These are phyloP conservation scores for Annona cherimola DNA, from an alignment of 164 flowering plant species.

Conservation along the genomic window DNA sequence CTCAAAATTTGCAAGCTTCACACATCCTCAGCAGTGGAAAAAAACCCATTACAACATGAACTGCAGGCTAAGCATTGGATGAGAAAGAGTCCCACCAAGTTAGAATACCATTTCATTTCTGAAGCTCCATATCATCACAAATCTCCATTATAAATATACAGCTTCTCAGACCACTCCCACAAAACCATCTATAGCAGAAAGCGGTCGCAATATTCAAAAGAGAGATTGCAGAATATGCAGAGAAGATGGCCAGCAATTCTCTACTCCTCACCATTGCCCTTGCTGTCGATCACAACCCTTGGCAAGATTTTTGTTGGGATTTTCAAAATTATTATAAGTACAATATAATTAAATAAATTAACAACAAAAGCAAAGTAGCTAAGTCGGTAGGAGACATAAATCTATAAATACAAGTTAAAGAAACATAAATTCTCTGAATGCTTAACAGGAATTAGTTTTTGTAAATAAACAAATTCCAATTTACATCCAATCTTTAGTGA, in stretches of 20 bases:
- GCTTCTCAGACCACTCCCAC: not conserved
- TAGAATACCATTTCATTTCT: not conserved
- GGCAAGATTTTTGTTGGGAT: conserved; percentile 35
- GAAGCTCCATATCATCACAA: not conserved
- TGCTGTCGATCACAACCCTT: conserved; percentile 17
- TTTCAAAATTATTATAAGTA: too few species aligned
- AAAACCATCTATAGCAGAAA: not conserved
- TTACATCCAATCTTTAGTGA: too few species aligned
- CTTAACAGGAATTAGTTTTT: too few species aligned
- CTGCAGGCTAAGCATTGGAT: not conserved
- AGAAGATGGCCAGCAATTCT: not conserved
- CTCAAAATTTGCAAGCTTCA: too few species aligned
- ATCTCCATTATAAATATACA: not conserved
- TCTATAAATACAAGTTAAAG: too few species aligned
- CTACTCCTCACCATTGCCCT: conserved; percentile 8
- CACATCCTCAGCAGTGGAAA: too few species aligned
- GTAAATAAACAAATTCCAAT: too few species aligned
- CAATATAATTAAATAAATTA: too few species aligned
- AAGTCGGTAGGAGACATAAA: too few species aligned
- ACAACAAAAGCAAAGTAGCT: too few species aligned
- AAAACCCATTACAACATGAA: too few species aligned
- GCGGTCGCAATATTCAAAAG: not conserved
- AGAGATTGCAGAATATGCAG: not conserved
- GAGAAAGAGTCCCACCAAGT: not conserved
- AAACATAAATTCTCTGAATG: too few species aligned